Percentiles rank a stretch among this genome's conserved stretches.
Conservation (phyloP, 306 rosid species). For the Dicorynia guianensis region DNA sequence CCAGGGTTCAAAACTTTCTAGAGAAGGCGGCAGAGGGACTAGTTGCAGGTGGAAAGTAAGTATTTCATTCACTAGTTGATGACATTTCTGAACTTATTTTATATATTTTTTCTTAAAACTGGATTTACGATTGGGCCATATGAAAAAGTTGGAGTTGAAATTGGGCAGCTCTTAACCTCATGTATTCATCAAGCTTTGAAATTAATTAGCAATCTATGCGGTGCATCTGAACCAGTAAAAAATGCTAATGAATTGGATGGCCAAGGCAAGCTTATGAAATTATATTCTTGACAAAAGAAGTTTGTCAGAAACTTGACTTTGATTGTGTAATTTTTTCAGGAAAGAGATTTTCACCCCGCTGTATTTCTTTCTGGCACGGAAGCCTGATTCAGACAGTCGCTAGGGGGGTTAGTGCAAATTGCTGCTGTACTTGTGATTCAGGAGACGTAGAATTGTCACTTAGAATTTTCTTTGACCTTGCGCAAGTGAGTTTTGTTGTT, state of each 20-base stretch:
- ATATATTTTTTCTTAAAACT: background rate
- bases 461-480: conserved; percentile 36
- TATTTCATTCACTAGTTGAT: conserved; percentile 33
- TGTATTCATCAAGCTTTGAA: background rate
- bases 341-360: conserved; percentile 92
- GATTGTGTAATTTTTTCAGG: conserved; percentile 55
- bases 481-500: conserved; percentile 12
- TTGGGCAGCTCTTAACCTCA: background rate
- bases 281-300: background rate
- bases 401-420: conserved; percentile 28
- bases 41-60: conserved; percentile 98
- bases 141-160: conserved; percentile 11
- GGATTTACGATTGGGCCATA: background rate
- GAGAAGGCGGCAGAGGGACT: conserved; percentile 95
- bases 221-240: background rate
- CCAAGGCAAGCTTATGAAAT: background rate
- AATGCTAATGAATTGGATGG: background rate
- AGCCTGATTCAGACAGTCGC: conserved; percentile 60
- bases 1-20: conserved; percentile 85
- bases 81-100: background rate
- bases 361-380: conserved; percentile 95
- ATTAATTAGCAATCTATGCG: background rate
- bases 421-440: conserved; percentile 20
- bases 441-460: conserved; percentile 5
- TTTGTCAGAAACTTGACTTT: conserved; percentile 11